Evolutionary conservation across 140 eudicot genomes (phyloP), one percentile per base, ranked within the genome.

Genomic region (Ambrosia hybrid): DNA sequence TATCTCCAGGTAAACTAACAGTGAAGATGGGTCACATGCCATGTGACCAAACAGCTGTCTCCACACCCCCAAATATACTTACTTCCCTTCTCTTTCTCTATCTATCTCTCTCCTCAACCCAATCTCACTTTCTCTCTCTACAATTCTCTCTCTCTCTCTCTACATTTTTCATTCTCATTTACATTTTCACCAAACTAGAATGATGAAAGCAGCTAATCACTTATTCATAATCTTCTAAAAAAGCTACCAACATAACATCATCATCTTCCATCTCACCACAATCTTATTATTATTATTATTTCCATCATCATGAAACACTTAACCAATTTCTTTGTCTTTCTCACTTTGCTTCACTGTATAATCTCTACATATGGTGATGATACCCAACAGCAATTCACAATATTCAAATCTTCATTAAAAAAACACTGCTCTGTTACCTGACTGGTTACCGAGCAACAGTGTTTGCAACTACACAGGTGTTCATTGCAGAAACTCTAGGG

Each of bases 21-120:
- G 81, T 73, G 76, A 65, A 79, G 67, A 83, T 81, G 88, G 85
- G 93, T 84, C 97, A 94, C 94, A 90, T 88, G 97, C 82, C 98
- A 93, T 93, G 98, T 90, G 98, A 83, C 75, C 78, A 66, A 83
- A 68, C 97, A 93, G 97, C 98, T 90, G 97, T 87, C 77, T 59
- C 76, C 82, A 75, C 83, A 67, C 85, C 91, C 71, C 81, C 78
- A 55, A 75, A 75, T 38, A 75, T 46, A 72, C 59, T 73, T 76
- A 70, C 30, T 30, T 36, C 84, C 72, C 73, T 84, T 71, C 83
- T 77, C n/a, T n/a, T n/a, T n/a, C n/a, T n/a, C n/a, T n/a, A n/a
- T n/a, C n/a, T n/a, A n/a, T n/a, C n/a, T n/a, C 86, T 37, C 9
- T 1, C 9, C 9, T 9, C 1, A 57, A 21, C 80, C 70, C 78